These are phyloP conservation scores for Seiridium unicorne DNA, from an alignment of 2,329 filamentous ascomycete species.

Conservation along the genomic window DNA sequence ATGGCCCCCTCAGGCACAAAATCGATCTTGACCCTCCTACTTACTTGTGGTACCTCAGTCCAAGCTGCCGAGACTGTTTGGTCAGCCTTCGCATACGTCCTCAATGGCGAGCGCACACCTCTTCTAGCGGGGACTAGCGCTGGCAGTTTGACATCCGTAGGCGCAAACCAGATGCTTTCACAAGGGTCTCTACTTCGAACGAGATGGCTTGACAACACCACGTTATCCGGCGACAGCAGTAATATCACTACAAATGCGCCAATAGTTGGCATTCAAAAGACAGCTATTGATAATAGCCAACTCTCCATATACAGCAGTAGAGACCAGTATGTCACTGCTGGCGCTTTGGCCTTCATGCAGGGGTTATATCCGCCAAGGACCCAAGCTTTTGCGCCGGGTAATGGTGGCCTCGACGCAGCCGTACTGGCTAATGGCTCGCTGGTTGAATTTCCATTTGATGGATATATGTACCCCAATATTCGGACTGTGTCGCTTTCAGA, in stretches of 20 bases:
- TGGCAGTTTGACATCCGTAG: conserved; percentile 45
- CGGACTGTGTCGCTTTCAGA: conserved; percentile 47
- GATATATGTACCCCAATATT: conserved; percentile 79
- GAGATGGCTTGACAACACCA: conserved; percentile 42
- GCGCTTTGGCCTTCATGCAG: conserved; percentile 77
- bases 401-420: conserved; percentile 37
- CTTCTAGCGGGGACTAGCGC: conserved; percentile 16
- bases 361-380: conserved; percentile 76
- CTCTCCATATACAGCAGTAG: conserved; percentile 39
- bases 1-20: background rate
- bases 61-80: conserved; percentile 41
- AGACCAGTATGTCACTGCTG: conserved; percentile 55
- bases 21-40: background rate
- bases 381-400: conserved; percentile 30
- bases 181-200: conserved; percentile 48
- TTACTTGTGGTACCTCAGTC: conserved; percentile 22
- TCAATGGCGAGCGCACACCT: conserved; percentile 55
- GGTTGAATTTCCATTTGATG: conserved; percentile 65
- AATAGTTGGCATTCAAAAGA: conserved; percentile 39
- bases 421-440: conserved; percentile 59
- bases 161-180: conserved; percentile 49
- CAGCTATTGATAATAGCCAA: conserved; percentile 49
- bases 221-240: conserved; percentile 17
- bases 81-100: conserved; percentile 46
- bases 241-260: conserved; percentile 29